Percentiles rank a stretch among this genome's conserved stretches.
Conservation (phyloP, 352 stramenopile species). For the Phytophthora pisi region DNA sequence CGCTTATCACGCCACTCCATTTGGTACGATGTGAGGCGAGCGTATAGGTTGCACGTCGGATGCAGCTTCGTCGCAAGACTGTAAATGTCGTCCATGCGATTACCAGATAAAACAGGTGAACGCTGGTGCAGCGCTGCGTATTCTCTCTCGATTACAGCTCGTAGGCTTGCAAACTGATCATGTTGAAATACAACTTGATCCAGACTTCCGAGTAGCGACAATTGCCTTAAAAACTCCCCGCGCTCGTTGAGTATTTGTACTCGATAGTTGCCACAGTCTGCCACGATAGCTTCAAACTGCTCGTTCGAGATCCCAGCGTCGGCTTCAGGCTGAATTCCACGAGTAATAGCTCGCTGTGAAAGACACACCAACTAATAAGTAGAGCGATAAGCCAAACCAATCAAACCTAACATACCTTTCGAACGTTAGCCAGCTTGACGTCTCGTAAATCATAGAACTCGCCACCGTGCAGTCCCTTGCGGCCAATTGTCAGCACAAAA, state of each 20-base stretch:
- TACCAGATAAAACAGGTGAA: constrained; percentile 34
- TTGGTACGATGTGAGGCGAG: constrained; percentile 36
- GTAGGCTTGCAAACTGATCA: constrained; percentile 35
- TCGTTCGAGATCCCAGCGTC: constrained; percentile 52
- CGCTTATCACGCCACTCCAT: constrained; percentile 37
- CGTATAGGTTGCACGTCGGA: constrained; percentile 44
- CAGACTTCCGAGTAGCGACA: constrained; percentile 52
- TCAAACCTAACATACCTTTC: constrained; percentile 46
- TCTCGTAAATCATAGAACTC: constrained; percentile 62
- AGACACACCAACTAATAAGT: not conserved
- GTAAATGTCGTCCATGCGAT: constrained; percentile 38
- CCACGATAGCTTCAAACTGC: constrained; percentile 72
- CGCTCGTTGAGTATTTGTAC: constrained; percentile 74
- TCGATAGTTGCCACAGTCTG: constrained; percentile 69
- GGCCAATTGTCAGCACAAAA: constrained; percentile 54
- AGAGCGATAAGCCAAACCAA: not conserved
- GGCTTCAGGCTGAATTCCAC: constrained; percentile 41
- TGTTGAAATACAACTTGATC: constrained; percentile 54
- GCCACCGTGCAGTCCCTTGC: constrained; percentile 38
- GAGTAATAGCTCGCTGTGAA: constrained; percentile 44
- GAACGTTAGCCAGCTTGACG: constrained; percentile 60
- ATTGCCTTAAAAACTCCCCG: constrained; percentile 51
- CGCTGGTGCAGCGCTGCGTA: constrained; percentile 33
- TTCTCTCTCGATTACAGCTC: constrained; percentile 33
- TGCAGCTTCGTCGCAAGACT: constrained; percentile 48